A percentile compares a stretch with the other conserved stretches of the same genome.
These are phyloP conservation scores for Globisporangium okanoganense DNA, from an alignment of 352 stramenopile species.

Conservation along the genomic window DNA sequence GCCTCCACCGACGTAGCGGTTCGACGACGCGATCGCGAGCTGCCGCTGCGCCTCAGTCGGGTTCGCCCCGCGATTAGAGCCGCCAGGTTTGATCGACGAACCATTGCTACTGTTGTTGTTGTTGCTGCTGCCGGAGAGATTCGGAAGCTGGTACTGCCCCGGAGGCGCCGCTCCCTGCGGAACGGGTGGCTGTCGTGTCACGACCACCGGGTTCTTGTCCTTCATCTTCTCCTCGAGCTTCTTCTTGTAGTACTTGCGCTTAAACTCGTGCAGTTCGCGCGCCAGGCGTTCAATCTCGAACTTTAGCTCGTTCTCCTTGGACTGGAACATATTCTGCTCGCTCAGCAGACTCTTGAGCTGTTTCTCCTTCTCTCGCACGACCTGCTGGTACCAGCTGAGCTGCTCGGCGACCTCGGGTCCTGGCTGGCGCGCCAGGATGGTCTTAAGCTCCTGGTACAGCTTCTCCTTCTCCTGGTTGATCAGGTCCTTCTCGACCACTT, in stretches of 20 bases:
- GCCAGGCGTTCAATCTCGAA: conserved; percentile 93
- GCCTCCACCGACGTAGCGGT: conserved; percentile 90
- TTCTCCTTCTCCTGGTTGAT: conserved; percentile 96
- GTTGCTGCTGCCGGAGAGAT: conserved; percentile 20
- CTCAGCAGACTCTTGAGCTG: conserved; percentile 96
- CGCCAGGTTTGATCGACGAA: conserved; percentile 2
- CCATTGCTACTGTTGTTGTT: conserved; percentile 22
- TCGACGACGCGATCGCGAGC: conserved; percentile 78
- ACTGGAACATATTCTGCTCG: conserved; percentile 97
- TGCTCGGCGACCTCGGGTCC: conserved; percentile 95
- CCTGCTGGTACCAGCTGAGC: conserved; percentile 93
- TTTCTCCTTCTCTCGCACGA: conserved; percentile 95
- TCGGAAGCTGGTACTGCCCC: conserved; percentile 30
- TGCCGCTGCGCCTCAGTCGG: conserved; percentile 81
- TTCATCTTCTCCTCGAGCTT: conserved; percentile 86
- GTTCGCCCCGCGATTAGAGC: conserved; percentile 25
- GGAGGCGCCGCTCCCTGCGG: background rate
- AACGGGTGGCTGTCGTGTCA: conserved; percentile 18
- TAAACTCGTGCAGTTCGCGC: conserved; percentile 92
- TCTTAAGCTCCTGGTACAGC: conserved; percentile 93
- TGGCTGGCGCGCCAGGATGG: conserved; percentile 89
- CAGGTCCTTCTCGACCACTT: conserved; percentile 93
- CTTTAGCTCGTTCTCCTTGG: conserved; percentile 93
- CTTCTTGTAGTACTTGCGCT: conserved; percentile 95
- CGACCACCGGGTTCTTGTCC: conserved; percentile 40